phyloP scores from a whole-genome alignment of 441 rosid genomes.

The Populus hybrid region DNA sequence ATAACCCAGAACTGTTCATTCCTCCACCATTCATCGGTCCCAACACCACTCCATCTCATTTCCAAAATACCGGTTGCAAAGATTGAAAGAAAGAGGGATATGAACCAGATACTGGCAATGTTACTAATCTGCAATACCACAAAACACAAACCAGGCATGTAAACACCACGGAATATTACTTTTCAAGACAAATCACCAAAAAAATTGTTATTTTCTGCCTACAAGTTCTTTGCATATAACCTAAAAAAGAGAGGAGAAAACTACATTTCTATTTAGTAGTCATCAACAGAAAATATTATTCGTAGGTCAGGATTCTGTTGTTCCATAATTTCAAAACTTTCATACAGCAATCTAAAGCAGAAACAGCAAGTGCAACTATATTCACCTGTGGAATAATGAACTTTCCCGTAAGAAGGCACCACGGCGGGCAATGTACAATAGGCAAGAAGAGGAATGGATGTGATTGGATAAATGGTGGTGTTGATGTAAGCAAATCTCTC shows the following conservation, averaged over 20 bases:
- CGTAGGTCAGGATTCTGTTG: background rate
- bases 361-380: background rate
- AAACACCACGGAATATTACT: background rate
- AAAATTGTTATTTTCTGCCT: background rate
- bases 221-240: background rate
- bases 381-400: conserved; percentile 95
- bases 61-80: conserved; percentile 96
- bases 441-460: conserved; percentile 82
- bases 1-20: conserved; percentile 99
- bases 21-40: conserved; percentile 99
- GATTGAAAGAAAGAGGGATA: conserved; percentile 96
- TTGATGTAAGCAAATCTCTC: conserved; percentile 93
- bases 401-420: conserved; percentile 93
- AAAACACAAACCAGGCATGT: conserved; percentile 14
- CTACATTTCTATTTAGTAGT: background rate
- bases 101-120: conserved; percentile 96
- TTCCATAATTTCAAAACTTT: background rate
- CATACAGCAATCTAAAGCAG: background rate
- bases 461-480: conserved; percentile 92
- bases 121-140: conserved; percentile 80
- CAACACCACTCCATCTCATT: conserved; percentile 99
- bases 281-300: background rate
- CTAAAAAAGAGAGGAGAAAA: background rate
- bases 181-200: background rate
- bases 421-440: conserved; percentile 94